phyloP scores from a whole-genome alignment of 176 grass and related monocot species.

The Avena insularis region DNA sequence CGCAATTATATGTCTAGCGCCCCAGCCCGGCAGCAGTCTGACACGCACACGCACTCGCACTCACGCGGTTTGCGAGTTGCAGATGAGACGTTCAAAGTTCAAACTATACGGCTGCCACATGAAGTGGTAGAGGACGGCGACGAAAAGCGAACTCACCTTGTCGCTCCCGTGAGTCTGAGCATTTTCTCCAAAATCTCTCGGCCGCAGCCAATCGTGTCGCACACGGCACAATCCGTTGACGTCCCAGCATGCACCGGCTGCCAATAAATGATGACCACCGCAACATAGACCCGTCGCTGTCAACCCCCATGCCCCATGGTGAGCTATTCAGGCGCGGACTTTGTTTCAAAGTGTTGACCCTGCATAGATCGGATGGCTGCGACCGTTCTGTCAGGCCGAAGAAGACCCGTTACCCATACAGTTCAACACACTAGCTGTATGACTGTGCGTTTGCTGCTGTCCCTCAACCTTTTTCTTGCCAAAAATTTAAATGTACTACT shows the following conservation, averaged over 20 bases:
- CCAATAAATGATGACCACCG: background rate
- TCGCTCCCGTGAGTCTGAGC: background rate
- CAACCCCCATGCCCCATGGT: background rate
- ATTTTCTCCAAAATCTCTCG: background rate
- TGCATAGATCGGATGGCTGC: background rate
- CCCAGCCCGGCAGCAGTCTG: background rate
- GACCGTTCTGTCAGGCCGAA: background rate
- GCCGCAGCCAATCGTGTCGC: background rate
- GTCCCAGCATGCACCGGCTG: background rate
- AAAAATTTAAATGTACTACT: too few relatives aligned
- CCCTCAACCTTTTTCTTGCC: too few relatives aligned
- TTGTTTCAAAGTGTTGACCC: background rate
- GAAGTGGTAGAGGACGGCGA: background rate
- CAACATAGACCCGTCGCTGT: background rate
- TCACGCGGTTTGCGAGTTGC: background rate
- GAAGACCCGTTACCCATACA: background rate
- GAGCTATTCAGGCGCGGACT: background rate
- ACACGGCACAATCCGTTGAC: background rate
- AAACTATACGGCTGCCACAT: slow-evolving; percentile 37
- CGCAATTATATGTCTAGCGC: background rate
- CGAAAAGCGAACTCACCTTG: background rate
- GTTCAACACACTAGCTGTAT: too few relatives aligned
- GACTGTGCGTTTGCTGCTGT: too few relatives aligned
- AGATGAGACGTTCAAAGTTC: slow-evolving; percentile 11
- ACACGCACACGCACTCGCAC: background rate